Percentiles rank a stretch among this genome's conserved stretches.
These are phyloP conservation scores for Nemania bipapillata DNA, from an alignment of 2,329 filamentous ascomycete species.

Conservation along the genomic window DNA sequence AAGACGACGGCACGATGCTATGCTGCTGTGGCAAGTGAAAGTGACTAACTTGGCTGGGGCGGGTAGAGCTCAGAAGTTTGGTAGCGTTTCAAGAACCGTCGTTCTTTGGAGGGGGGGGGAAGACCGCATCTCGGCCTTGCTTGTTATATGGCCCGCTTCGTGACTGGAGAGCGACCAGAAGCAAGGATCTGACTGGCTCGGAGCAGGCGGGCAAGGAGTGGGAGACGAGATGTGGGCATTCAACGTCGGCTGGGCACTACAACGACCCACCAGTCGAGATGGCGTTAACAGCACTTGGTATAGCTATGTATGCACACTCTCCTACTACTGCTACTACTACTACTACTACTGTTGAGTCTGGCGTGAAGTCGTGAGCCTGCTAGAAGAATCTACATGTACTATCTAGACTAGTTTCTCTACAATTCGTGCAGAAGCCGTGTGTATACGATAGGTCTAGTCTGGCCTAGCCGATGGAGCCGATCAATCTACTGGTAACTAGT, in stretches of 20 bases:
- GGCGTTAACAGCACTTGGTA: slow-evolving; percentile 27
- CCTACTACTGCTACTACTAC: too few relatives aligned
- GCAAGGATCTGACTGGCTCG: slow-evolving; percentile 45
- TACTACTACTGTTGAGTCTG: background rate
- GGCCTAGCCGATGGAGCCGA: slow-evolving; percentile 4
- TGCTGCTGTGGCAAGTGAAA: slow-evolving; percentile 43
- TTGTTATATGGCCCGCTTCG: slow-evolving; percentile 48
- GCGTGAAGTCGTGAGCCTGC: slow-evolving; percentile 4
- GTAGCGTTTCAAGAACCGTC: slow-evolving; percentile 43
- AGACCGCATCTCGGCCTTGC: slow-evolving; percentile 43
- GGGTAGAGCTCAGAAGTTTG: slow-evolving; percentile 44
- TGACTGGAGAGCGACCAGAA: slow-evolving; percentile 40
- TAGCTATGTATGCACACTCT: slow-evolving; percentile 9
- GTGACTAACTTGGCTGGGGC: slow-evolving; percentile 44
- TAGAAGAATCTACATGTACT: slow-evolving; percentile 18
- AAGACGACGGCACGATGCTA: slow-evolving; percentile 52
- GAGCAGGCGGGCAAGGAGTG: slow-evolving; percentile 42
- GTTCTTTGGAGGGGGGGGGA: slow-evolving; percentile 42
- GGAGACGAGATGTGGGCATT: slow-evolving; percentile 38
- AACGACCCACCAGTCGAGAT: slow-evolving; percentile 45
- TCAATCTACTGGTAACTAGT: background rate
- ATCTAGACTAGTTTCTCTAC: slow-evolving; percentile 15
- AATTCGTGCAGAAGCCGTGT: background rate
- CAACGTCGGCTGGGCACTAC: slow-evolving; percentile 39
- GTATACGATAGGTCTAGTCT: background rate